Evolutionary conservation across 2,329 filamentous ascomycete species (phyloP).

Genomic region (Aspergillus chevalieri): DNA sequence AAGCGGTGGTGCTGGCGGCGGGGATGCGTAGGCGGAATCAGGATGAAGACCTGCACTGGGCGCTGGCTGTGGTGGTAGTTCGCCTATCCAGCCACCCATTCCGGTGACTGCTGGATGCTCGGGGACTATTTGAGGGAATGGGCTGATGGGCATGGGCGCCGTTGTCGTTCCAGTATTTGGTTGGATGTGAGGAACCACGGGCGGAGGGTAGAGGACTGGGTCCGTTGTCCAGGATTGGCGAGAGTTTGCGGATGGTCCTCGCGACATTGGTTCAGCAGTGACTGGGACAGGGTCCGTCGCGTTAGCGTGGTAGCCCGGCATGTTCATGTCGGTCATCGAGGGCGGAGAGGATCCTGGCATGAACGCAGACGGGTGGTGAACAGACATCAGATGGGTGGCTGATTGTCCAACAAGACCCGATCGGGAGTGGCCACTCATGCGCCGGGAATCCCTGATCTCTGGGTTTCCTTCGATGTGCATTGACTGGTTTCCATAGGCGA

Average conservation of each 20-base stretch:
- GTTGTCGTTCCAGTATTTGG: conserved; percentile 8
- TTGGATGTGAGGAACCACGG: conserved; percentile 3
- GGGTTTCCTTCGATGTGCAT: conserved; percentile 28
- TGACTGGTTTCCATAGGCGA: conserved; percentile 13
- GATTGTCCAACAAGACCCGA: conserved; percentile 10
- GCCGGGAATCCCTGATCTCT: conserved; percentile 22
- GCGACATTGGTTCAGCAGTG: conserved; percentile 26
- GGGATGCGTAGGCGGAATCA: conserved; percentile 14
- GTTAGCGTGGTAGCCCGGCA: conserved; percentile 7
- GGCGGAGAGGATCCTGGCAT: conserved; percentile 28
- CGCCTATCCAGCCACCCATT: conserved; percentile 17
- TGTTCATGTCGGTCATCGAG: conserved; percentile 8
- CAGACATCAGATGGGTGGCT: conserved; percentile 4
- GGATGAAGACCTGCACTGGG: conserved; percentile 11
- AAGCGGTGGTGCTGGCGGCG: conserved; percentile 8
- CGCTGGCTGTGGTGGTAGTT: conserved; percentile 3
- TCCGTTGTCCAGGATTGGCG: conserved; percentile 34
- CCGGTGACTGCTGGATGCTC: conserved; percentile 15
- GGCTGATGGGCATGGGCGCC: conserved; percentile 3
- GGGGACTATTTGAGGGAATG: conserved; percentile 7
- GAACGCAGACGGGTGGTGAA: conserved; percentile 28
- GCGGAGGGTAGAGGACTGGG: conserved; percentile 23
- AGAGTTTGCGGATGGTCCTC: conserved; percentile 28
- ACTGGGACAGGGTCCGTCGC: conserved; percentile 23
- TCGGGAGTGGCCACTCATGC: conserved; percentile 7